These are phyloP conservation scores for Rhododendron ovatum DNA, from an alignment of 148 eudicot species.

Conservation along the genomic window DNA sequence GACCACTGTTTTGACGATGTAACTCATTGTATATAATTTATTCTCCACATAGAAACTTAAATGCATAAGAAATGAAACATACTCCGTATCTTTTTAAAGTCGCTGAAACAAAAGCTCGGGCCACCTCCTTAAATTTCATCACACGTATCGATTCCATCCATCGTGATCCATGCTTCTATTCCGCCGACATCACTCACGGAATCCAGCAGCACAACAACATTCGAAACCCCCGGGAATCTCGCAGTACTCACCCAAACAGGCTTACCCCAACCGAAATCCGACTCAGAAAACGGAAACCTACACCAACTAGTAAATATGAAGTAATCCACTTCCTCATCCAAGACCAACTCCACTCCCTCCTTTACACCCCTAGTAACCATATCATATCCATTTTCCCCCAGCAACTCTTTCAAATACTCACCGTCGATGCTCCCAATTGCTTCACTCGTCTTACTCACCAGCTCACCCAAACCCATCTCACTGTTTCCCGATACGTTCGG, in stretches of 20 bases:
- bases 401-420: too few species aligned
- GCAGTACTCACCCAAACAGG: slow-evolving; percentile 25
- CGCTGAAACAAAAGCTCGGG: not conserved
- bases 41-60: too few species aligned
- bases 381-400: too few species aligned
- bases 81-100: not conserved
- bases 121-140: slow-evolving; percentile 26
- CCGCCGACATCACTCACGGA: slow-evolving; percentile 21
- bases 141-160: slow-evolving; percentile 22
- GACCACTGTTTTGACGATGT: too few species aligned
- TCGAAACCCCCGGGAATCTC: slow-evolving; percentile 4
- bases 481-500: not conserved
- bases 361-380: not conserved
- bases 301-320: slow-evolving; percentile 40
- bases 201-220: slow-evolving; percentile 26
- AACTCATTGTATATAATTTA: too few species aligned
- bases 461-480: too few species aligned
- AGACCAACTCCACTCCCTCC: not conserved
- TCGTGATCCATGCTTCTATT: slow-evolving; percentile 42
- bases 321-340: not conserved
- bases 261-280: slow-evolving; percentile 44
- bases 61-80: not conserved
- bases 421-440: too few species aligned
- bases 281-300: slow-evolving; percentile 28
- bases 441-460: too few species aligned